Conservation (phyloP, 495 filamentous ascomycete genomes). For the Penicilliopsis zonata region DNA sequence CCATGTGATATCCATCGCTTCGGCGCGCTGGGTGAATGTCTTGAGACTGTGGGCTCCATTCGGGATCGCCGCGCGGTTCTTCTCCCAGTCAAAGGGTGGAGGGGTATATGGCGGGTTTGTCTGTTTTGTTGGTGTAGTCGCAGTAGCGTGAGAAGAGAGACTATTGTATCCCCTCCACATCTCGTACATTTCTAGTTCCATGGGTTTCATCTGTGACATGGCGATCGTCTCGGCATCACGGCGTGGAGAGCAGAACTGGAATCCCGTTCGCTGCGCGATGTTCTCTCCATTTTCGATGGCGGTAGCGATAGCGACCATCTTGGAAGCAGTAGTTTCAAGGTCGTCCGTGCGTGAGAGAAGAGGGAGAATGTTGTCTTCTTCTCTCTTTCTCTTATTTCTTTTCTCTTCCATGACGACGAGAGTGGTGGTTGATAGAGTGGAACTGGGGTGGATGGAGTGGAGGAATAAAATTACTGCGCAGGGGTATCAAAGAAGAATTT, state of each 20-base stretch:
- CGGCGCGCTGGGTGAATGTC: conserved; percentile 13
- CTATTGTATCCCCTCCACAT: conserved; percentile 16
- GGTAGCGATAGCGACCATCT: conserved; percentile 11
- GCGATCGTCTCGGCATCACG: conserved; percentile 9
- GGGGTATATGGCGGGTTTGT: conserved; percentile 1
- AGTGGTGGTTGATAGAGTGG: no score
- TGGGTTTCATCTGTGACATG: conserved; percentile 9
- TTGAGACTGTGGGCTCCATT: conserved; percentile 7
- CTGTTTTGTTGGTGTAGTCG: neutral
- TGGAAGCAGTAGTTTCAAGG: conserved; percentile 12
- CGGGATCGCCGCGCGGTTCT: conserved; percentile 5
- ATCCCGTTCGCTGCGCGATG: conserved; percentile 10
- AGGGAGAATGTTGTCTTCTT: no score
- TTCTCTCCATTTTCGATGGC: conserved; percentile 8
- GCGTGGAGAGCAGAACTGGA: conserved; percentile 3
- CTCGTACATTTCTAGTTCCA: conserved; percentile 11
- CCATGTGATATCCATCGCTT: conserved; percentile 20
- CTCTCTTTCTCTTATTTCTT: no score
- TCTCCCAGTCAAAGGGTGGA: conserved; percentile 13
- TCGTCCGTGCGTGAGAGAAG: no score
- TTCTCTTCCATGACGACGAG: no score
- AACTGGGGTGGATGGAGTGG: no score
- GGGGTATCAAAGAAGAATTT: no score
- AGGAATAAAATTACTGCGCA: no score
- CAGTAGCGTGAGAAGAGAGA: no score